A percentile compares a stretch with the other conserved stretches of the same genome.
These are phyloP conservation scores for Podila minutissima DNA, from an alignment of 192 early-diverging fungal genomes.

Conservation along the genomic window DNA sequence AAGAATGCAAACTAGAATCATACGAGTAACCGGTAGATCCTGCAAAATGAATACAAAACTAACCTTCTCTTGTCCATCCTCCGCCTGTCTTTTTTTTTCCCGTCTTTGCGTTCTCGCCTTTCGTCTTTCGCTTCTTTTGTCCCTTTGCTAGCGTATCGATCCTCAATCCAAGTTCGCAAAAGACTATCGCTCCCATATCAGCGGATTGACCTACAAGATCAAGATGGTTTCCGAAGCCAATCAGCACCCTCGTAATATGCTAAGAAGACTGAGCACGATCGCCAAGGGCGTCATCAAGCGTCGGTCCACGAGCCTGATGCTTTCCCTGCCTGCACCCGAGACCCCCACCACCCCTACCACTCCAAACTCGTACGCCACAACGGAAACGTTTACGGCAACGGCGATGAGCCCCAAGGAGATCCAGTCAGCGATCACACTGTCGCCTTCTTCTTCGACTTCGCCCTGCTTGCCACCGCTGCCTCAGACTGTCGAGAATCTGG, in stretches of 20 bases:
- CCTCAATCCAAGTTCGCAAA: constrained; percentile 27
- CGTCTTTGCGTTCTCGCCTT: no score
- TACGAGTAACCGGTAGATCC: no score
- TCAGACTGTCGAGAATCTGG: constrained; percentile 2
- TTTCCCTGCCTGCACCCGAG: neutral
- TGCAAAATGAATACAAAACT: no score
- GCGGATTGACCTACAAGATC: constrained; percentile 38
- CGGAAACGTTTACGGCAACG: neutral
- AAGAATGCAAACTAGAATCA: no score
- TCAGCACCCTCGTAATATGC: constrained; percentile 31
- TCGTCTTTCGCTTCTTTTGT: no score
- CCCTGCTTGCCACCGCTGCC: neutral
- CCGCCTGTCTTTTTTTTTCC: no score
- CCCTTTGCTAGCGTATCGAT: constrained; percentile 15
- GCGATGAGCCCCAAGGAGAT: neutral
- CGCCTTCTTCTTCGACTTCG: neutral
- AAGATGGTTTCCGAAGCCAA: constrained; percentile 28
- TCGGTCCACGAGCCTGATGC: constrained; percentile 14
- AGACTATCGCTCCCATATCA: constrained; percentile 19
- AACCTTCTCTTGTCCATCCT: no score
- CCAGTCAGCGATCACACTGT: neutral
- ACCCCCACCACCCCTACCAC: constrained; percentile 15
- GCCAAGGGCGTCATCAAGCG: constrained; percentile 38
- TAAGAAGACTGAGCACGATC: constrained; percentile 41
- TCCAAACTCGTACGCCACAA: constrained; percentile 1